These are phyloP conservation scores for Colletotrichum karsti DNA, from an alignment of 2,329 filamentous ascomycete genomes.

Conservation along the genomic window DNA sequence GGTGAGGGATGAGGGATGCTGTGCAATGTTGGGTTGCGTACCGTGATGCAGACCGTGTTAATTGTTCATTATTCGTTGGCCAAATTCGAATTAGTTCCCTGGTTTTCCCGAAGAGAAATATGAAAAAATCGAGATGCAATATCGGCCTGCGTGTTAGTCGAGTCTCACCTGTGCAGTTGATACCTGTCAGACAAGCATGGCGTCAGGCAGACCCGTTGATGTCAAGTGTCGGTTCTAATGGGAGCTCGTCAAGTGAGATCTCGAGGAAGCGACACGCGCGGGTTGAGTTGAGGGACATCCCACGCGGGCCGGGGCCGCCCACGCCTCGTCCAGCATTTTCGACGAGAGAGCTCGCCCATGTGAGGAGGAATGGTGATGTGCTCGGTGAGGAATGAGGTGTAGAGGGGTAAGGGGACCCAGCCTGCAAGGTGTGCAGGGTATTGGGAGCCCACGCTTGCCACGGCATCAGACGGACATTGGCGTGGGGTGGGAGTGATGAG, in stretches of 20 bases:
- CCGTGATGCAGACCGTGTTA: no score
- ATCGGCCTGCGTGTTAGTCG: neutral
- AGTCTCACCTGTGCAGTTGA: neutral
- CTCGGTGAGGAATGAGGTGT: slow-evolving; percentile 15
- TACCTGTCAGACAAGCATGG: neutral
- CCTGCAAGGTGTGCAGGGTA: neutral
- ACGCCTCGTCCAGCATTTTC: neutral
- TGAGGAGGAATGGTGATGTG: neutral
- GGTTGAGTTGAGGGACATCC: neutral
- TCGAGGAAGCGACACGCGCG: neutral
- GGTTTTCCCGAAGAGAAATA: no score
- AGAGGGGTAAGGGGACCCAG: neutral
- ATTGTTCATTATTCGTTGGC: no score
- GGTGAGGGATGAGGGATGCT: slow-evolving; percentile 6
- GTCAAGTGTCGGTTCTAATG: no score
- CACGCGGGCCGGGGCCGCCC: neutral
- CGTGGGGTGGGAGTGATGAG: slow-evolving; percentile 4
- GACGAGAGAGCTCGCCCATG: neutral
- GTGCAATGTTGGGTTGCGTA: no score
- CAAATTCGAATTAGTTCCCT: no score
- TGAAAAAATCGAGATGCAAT: no score
- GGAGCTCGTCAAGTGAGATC: neutral
- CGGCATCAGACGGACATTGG: neutral
- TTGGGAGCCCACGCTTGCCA: neutral
- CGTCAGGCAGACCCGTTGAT: neutral